Base-by-base conservation (phyloP, 1,284 basidiomycete species). In the Cutaneotrichosporon spelunceum region DNA sequence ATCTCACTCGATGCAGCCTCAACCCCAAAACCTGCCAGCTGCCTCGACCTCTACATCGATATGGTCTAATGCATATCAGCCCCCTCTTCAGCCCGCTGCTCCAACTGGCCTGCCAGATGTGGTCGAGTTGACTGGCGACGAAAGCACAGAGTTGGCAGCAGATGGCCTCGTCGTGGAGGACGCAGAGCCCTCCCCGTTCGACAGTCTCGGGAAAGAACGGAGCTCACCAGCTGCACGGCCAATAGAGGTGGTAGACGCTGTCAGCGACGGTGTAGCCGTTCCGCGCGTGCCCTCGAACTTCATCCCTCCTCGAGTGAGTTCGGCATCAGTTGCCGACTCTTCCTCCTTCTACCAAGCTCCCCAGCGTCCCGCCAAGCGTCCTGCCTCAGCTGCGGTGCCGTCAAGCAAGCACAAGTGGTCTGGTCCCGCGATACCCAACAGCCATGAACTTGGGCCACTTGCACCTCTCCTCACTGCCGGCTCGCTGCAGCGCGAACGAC, bases 401-500 rank as follows among this genome's bases (percentile, higher is more conserved):
- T 7, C 48, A n/a, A 50, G 48, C 48, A 27, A 49, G 33, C 47
- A 36, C 34, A 34, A 29, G n/a, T 29, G 44, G 45, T 36, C 34
- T 34, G 33, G 30, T 26, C 39, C 50, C 36, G 29, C 54, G 21
- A 56, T 55, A 36, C 45, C 45, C 34, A 49, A 42, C 36, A 55
- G 30, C 26, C 30, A 19, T 8, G 36, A 24, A 19, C 23, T 58
- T 47, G 39, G 53, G 30, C 39, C 42, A 14, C 54, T 61, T 29
- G 19, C 19, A 24, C 26, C 47, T 3, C 44, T 56, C 33, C 53
- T 64, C 16, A 29, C 24, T 8, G 45, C 56, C 0, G 29, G 21
- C 3, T 33, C 49, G 8, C 55, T 60, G 3, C 44, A 61, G 47
- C 26, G 33, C 1, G 70, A 61, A 14, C 69, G 65, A 48, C 71